phyloP scores from a whole-genome alignment of 805 yeast genomes.

The Lipomyces chichibuensis region DNA sequence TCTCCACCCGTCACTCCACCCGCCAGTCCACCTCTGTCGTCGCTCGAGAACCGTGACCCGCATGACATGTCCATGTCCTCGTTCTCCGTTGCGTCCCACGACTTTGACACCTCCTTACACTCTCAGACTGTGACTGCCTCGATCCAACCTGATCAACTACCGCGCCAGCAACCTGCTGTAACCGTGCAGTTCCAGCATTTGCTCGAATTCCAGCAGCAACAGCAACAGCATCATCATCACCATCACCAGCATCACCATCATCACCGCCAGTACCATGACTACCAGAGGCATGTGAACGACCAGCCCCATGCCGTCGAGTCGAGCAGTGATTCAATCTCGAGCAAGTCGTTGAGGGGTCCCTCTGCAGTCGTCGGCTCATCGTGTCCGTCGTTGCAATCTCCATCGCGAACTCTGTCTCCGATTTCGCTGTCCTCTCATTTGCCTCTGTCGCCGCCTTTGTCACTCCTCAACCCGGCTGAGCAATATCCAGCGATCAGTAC shows the following conservation, averaged over 20 bases:
- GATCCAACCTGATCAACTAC: conserved; percentile 3
- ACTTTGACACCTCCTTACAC: background rate
- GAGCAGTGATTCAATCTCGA: background rate
- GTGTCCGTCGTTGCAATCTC: conserved; percentile 3
- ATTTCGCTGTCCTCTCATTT: conserved; percentile 12
- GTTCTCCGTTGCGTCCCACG: conserved; percentile 11
- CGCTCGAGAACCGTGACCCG: conserved; percentile 5
- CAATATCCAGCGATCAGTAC: conserved; percentile 16
- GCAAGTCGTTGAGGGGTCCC: background rate
- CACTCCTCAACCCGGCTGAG: conserved; percentile 28
- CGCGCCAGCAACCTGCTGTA: conserved; percentile 4
- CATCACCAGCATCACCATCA: background rate
- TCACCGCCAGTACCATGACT: background rate
- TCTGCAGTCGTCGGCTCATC: conserved; percentile 2
- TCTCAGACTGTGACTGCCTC: background rate
- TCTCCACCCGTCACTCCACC: conserved; percentile 8
- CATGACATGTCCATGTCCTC: conserved; percentile 9
- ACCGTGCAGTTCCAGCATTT: conserved; percentile 6
- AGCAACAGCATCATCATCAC: background rate
- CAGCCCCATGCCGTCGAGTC: background rate
- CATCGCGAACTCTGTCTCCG: conserved; percentile 17
- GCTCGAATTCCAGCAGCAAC: conserved; percentile 12
- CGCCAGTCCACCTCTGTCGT: conserved; percentile 2
- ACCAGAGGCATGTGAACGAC: background rate
- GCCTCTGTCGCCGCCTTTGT: background rate